A percentile compares a stretch with the other conserved stretches of the same genome.
Evolutionary conservation across 176 grass and related monocot species (phyloP).

Genomic region (Oryza australiensis): DNA sequence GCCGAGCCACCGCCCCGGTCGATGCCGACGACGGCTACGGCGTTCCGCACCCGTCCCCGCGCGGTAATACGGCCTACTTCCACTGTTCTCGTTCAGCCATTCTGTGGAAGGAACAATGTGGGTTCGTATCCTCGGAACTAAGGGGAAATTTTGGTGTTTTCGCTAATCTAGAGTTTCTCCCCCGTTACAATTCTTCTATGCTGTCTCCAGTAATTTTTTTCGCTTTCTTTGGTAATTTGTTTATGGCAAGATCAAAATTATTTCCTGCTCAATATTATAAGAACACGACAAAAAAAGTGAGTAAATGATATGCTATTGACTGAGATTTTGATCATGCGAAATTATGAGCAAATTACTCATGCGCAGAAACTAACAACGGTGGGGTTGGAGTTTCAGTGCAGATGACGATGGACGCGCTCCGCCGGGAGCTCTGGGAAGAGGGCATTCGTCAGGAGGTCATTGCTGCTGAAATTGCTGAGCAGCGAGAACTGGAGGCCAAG

Average conservation of each 20-base stretch:
- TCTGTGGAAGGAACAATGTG: not conserved
- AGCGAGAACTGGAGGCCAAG: not conserved
- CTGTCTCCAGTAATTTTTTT: not conserved
- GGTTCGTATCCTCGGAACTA: not conserved
- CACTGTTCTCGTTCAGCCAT: not conserved
- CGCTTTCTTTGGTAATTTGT: not conserved
- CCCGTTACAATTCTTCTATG: not conserved
- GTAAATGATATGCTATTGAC: not conserved
- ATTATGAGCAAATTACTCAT: not conserved
- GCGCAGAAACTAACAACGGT: not conserved
- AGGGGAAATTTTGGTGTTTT: not conserved
- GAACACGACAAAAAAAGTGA: not conserved
- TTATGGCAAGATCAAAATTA: not conserved
- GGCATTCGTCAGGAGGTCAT: constrained; percentile 19
- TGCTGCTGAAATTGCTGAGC: not conserved
- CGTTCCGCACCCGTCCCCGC: not conserved
- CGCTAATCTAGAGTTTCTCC: not conserved
- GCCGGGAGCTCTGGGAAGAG: constrained; percentile 21
- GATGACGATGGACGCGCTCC: constrained; percentile 17
- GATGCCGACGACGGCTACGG: not conserved
- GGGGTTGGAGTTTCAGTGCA: constrained; percentile 10
- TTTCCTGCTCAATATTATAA: not conserved
- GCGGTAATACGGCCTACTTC: not conserved
- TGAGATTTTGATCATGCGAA: not conserved
- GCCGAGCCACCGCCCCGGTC: not conserved